Percentiles rank a stretch among this genome's conserved stretches.
These are phyloP conservation scores for Botrytis hyacinthi DNA, from an alignment of 2,329 filamentous ascomycete genomes.

Conservation along the genomic window DNA sequence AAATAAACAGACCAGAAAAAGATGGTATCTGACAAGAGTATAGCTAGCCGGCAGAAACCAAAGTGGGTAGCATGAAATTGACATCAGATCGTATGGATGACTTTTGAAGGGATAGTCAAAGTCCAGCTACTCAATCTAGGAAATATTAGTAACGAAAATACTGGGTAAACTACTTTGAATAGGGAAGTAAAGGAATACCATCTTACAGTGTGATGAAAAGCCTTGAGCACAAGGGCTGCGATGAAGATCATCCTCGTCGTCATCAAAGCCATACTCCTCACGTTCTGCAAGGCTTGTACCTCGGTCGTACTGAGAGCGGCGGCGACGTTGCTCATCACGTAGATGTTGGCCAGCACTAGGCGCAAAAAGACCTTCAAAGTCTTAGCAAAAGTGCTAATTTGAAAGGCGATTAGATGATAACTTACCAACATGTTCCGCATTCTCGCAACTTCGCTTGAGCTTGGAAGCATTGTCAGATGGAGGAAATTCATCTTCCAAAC, in stretches of 20 bases:
- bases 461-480: constrained; percentile 81
- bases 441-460: constrained; percentile 82
- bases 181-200: not conserved
- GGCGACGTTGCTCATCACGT: constrained; percentile 70
- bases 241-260: constrained; percentile 21
- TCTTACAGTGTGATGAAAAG: constrained; percentile 28
- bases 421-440: constrained; percentile 78
- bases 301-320: constrained; percentile 74
- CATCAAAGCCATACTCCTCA: constrained; percentile 34
- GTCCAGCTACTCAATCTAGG: constrained; percentile 14
- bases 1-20: constrained; percentile 20
- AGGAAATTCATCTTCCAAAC: constrained; percentile 74
- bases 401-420: constrained; percentile 28
- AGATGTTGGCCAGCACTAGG: constrained; percentile 73
- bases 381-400: constrained; percentile 19
- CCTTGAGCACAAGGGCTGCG: constrained; percentile 19
- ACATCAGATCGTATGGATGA: constrained; percentile 18
- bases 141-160: not conserved
- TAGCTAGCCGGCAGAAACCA: constrained; percentile 2
- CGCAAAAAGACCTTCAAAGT: constrained; percentile 68
- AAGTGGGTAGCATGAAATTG: constrained; percentile 11
- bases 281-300: constrained; percentile 67
- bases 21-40: constrained; percentile 11
- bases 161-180: not conserved
- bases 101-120: constrained; percentile 1